Evolutionary conservation across 2,329 filamentous ascomycete species (phyloP).

Genomic region (Epichloe gansuensis): DNA sequence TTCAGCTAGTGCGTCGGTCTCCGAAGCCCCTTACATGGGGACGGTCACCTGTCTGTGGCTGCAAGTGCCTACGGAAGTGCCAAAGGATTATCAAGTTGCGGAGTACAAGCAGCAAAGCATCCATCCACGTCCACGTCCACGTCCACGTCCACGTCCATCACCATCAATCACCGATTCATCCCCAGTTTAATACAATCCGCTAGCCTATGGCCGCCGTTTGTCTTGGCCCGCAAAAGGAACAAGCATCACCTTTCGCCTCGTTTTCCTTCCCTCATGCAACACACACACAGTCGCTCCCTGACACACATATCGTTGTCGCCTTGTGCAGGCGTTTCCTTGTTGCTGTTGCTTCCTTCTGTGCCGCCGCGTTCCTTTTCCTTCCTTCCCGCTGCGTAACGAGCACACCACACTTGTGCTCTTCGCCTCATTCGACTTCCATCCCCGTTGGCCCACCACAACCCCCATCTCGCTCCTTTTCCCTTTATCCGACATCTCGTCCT

Average conservation of each 20-base stretch:
- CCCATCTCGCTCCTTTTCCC: background rate
- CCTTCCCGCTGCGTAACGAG: background rate
- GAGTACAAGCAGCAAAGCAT: no score
- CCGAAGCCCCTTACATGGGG: background rate
- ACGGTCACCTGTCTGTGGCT: no score
- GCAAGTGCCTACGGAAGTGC: no score
- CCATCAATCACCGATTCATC: no score
- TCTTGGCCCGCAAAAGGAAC: background rate
- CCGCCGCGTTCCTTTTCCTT: conserved; percentile 1
- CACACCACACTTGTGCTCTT: background rate
- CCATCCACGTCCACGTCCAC: no score
- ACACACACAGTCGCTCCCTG: background rate
- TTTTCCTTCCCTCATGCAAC: background rate
- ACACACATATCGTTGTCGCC: background rate
- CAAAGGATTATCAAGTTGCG: no score
- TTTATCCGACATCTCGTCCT: background rate
- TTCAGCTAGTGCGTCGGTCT: background rate
- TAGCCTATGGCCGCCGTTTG: background rate
- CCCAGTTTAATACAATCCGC: no score
- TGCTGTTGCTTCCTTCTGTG: background rate
- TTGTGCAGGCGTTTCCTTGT: background rate
- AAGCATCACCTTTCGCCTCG: background rate
- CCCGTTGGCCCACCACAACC: background rate
- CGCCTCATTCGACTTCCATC: background rate
- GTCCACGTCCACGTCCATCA: no score